Conservation (phyloP, 352 stramenopile species). For the Globisporangium iwayamae region DNA sequence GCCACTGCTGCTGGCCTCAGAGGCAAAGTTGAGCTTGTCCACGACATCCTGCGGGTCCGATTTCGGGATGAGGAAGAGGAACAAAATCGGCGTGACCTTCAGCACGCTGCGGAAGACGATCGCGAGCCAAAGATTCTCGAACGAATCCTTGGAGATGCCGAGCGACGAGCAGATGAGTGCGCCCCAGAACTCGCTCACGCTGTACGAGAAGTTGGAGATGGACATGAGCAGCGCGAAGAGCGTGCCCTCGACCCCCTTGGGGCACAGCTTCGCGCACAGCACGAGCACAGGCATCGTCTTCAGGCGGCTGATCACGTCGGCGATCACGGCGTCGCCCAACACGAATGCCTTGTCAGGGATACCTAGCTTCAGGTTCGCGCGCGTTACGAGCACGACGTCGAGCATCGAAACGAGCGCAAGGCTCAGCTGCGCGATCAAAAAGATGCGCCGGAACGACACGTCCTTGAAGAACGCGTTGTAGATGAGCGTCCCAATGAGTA, state of each 20-base stretch:
- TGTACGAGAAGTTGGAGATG: conserved; percentile 94
- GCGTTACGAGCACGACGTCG: conserved; percentile 89
- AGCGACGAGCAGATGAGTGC: conserved; percentile 87
- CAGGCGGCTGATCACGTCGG: conserved; percentile 73
- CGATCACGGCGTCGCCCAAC: conserved; percentile 92
- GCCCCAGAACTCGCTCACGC: conserved; percentile 92
- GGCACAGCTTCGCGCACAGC: conserved; percentile 93
- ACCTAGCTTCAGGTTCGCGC: conserved; percentile 87
- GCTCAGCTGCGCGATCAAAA: conserved; percentile 85
- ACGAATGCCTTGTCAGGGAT: conserved; percentile 96
- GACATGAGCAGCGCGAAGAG: conserved; percentile 97
- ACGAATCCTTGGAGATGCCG: conserved; percentile 89
- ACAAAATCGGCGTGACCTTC: conserved; percentile 90
- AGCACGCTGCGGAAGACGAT: conserved; percentile 90
- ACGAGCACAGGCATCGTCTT: conserved; percentile 94
- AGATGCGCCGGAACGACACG: conserved; percentile 91
- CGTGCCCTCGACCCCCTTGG: conserved; percentile 93
- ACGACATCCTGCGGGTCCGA: conserved; percentile 78
- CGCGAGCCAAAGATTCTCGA: conserved; percentile 89
- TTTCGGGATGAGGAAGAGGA: conserved; percentile 76
- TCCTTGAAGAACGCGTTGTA: conserved; percentile 89
- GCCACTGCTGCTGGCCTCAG: conserved; percentile 18
- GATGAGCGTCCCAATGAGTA: conserved; percentile 76
- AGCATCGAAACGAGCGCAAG: conserved; percentile 68
- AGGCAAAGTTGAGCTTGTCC: conserved; percentile 59